These are phyloP conservation scores for Trypanosoma lewisi DNA, from an alignment of 208 protist species.

Conservation along the genomic window DNA sequence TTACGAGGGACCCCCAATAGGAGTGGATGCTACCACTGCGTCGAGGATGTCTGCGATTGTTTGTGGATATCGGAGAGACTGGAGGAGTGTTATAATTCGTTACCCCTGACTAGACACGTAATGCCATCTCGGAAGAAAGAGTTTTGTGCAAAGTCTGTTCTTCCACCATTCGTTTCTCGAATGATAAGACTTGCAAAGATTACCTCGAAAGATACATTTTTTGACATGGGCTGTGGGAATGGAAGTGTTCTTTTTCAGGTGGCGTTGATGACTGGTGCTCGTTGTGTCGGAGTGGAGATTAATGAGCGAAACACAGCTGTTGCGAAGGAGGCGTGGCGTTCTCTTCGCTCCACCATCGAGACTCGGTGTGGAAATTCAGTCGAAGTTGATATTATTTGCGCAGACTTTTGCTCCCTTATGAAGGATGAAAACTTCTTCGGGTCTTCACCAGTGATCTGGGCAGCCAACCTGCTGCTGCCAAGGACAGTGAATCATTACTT, in stretches of 20 bases:
- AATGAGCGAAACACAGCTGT: constrained; percentile 63
- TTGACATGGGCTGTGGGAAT: constrained; percentile 83
- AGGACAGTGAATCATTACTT: constrained; percentile 70
- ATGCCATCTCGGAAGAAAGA: constrained; percentile 40
- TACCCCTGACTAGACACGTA: constrained; percentile 51
- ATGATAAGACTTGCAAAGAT: constrained; percentile 46
- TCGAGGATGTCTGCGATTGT: constrained; percentile 43
- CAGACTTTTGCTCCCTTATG: constrained; percentile 62
- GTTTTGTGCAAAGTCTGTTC: constrained; percentile 85
- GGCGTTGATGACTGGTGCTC: constrained; percentile 60
- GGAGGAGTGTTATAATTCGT: constrained; percentile 40
- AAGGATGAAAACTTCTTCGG: constrained; percentile 32
- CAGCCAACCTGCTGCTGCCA: constrained; percentile 74
- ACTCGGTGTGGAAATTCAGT: constrained; percentile 31
- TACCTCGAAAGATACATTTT: constrained; percentile 52
- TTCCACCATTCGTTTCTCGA: constrained; percentile 74
- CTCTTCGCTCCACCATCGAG: constrained; percentile 54
- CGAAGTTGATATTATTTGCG: constrained; percentile 63
- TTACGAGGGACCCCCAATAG: constrained; percentile 45
- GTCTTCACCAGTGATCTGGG: constrained; percentile 58
- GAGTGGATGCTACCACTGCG: constrained; percentile 58
- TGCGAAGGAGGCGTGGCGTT: constrained; percentile 48
- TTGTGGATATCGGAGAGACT: constrained; percentile 40
- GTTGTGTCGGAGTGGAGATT: constrained; percentile 80
- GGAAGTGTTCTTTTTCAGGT: constrained; percentile 88